These are phyloP conservation scores for Hordeum pubiflorum DNA, from an alignment of 202 grass and related monocot genomes.

Conservation along the genomic window DNA sequence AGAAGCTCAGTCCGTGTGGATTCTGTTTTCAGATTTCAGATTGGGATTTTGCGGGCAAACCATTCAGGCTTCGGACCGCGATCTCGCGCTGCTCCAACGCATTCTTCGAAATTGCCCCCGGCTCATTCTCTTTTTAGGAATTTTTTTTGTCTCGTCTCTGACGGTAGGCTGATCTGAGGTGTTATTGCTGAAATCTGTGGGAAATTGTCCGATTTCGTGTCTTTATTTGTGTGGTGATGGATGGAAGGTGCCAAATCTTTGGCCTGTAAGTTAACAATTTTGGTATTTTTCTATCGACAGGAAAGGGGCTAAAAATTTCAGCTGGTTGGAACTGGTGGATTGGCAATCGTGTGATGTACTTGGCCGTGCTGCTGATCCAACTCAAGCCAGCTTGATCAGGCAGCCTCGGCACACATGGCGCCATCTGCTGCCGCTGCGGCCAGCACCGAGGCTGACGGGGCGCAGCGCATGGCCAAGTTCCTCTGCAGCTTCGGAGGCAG, in stretches of 20 bases:
- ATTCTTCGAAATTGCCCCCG: neutral
- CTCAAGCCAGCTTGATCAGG: neutral
- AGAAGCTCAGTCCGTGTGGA: neutral
- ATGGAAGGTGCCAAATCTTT: neutral
- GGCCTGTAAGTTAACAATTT: neutral
- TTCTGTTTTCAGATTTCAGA: neutral
- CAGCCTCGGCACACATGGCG: neutral
- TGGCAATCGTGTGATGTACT: slow-evolving; percentile 17
- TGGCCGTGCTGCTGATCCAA: neutral
- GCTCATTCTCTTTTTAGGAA: neutral
- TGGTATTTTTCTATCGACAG: neutral
- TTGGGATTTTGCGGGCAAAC: neutral
- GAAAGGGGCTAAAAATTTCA: neutral
- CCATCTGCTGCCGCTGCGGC: slow-evolving; percentile 1
- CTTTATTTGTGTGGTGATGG: neutral
- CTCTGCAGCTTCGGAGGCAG: slow-evolving; percentile 86
- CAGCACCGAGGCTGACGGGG: slow-evolving; percentile 30
- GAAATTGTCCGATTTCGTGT: neutral
- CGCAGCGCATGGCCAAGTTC: slow-evolving; percentile 66
- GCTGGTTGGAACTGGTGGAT: neutral
- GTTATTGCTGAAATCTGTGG: neutral
- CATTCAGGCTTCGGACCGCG: neutral
- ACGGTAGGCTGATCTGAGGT: neutral
- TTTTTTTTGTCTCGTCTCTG: neutral
- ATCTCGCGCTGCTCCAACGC: neutral